Evolutionary conservation across 805 yeast species (phyloP).

Genomic region (Teunomyces funiuensis): DNA sequence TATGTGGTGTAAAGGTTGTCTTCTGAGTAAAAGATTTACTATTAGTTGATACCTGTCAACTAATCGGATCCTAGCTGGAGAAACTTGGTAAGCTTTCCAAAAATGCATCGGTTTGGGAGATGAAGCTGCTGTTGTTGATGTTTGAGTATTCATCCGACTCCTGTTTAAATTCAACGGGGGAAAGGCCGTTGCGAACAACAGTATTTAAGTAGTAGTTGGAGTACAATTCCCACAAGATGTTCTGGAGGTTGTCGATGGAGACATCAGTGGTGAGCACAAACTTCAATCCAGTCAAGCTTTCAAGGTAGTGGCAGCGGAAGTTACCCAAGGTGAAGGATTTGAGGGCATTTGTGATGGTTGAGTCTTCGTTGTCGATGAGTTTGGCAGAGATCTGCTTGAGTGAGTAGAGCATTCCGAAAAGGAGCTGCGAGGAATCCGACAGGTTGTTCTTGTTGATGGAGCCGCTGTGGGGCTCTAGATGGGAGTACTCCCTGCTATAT

Average conservation of each 20-base stretch:
- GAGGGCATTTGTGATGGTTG: conserved; percentile 31
- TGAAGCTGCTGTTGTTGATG: conserved; percentile 58
- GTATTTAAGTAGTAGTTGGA: conserved; percentile 55
- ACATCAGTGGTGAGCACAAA: conserved; percentile 75
- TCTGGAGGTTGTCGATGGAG: conserved; percentile 52
- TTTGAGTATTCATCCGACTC: conserved; percentile 38
- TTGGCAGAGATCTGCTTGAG: conserved; percentile 71
- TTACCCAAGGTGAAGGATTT: conserved; percentile 67
- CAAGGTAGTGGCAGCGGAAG: conserved; percentile 77
- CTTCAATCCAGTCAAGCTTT: conserved; percentile 76
- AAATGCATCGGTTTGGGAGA: conserved; percentile 51
- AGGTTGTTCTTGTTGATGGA: conserved; percentile 51
- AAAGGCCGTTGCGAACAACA: conserved; percentile 55
- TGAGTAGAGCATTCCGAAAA: conserved; percentile 84
- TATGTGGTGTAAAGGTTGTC: not conserved
- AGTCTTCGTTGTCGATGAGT: conserved; percentile 32
- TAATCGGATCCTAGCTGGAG: not conserved
- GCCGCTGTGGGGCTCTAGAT: conserved; percentile 17
- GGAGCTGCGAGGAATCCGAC: conserved; percentile 72
- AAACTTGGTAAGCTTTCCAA: conserved; percentile 30
- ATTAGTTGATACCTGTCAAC: not conserved
- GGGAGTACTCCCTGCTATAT: conserved; percentile 63
- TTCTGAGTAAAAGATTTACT: too few relatives aligned
- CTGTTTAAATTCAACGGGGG: conserved; percentile 54
- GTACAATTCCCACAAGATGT: conserved; percentile 58